Evolutionary conservation across 805 yeast genomes (phyloP).

Genomic region (Priceomyces fermenticarens): DNA sequence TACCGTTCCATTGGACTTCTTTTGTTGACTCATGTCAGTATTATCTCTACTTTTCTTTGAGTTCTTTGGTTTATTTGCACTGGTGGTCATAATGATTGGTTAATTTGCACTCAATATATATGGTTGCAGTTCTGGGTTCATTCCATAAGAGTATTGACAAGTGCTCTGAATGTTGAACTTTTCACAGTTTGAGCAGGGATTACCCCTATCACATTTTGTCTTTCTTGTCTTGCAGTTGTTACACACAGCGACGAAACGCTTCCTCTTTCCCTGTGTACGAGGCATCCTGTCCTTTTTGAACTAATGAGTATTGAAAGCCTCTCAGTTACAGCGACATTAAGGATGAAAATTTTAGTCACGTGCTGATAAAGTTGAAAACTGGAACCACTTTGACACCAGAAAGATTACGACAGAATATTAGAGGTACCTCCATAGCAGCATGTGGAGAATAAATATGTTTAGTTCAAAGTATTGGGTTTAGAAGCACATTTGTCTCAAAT

Average conservation of each 20-base stretch:
- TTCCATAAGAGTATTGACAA: constrained; percentile 17
- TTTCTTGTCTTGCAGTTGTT: constrained; percentile 2
- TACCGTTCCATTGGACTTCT: not conserved
- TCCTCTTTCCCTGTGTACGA: not conserved
- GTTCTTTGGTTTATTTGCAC: too few species aligned
- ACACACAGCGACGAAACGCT: not conserved
- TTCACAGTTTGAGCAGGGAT: constrained; percentile 1
- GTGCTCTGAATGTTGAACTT: constrained; percentile 15
- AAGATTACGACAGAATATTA: too few species aligned
- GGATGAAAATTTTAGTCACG: too few species aligned
- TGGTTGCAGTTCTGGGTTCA: not conserved
- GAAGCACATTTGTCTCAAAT: too few species aligned
- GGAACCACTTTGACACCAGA: too few species aligned
- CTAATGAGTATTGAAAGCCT: too few species aligned
- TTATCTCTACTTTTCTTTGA: not conserved
- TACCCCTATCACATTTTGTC: constrained; percentile 3
- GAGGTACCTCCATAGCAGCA: too few species aligned
- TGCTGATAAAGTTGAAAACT: too few species aligned
- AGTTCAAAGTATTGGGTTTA: too few species aligned
- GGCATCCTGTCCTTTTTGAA: too few species aligned
- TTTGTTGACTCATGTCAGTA: not conserved
- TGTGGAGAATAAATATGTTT: too few species aligned
- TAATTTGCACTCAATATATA: not conserved
- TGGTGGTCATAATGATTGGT: not conserved
- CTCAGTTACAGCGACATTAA: too few species aligned